These are phyloP conservation scores for Vanrija sp. DNA, from an alignment of 1,284 basidiomycete species.

Conservation along the genomic window DNA sequence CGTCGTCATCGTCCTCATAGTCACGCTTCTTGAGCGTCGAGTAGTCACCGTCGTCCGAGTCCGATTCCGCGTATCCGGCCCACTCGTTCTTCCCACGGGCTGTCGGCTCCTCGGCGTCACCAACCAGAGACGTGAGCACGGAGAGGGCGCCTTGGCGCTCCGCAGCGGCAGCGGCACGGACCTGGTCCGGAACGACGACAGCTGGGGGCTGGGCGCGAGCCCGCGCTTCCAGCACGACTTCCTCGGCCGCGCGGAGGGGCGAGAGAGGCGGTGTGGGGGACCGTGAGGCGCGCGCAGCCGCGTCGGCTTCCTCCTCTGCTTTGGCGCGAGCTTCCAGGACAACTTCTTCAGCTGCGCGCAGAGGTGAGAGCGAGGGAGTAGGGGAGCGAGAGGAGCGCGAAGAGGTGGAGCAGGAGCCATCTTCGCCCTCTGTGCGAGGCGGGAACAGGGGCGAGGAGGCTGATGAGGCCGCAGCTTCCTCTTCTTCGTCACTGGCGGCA, in stretches of 20 bases:
- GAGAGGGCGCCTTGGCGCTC: slow-evolving; percentile 28
- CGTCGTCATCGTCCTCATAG: slow-evolving; percentile 11
- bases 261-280: neutral
- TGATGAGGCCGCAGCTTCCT: neutral
- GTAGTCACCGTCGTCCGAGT: slow-evolving; percentile 20
- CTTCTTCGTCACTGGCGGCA: neutral
- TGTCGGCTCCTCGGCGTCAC: slow-evolving; percentile 3
- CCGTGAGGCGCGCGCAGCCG: neutral
- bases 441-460: slow-evolving; percentile 19
- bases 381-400: slow-evolving; percentile 2
- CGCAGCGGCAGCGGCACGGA: slow-evolving; percentile 19
- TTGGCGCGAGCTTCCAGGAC: neutral
- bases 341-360: neutral
- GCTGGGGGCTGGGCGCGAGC: neutral
- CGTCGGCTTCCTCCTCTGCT: neutral
- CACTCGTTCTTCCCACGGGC: slow-evolving; percentile 10
- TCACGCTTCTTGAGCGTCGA: neutral
- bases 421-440: slow-evolving; percentile 2
- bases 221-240: neutral
- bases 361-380: slow-evolving; percentile 6
- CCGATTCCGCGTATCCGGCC: slow-evolving; percentile 25
- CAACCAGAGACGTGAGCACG: slow-evolving; percentile 30
- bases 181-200: slow-evolving; percentile 17
- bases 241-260: neutral
- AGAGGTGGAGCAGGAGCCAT: neutral